Evolutionary conservation across 2,329 filamentous ascomycete species (phyloP).

Genomic region (Fonsecaea pugnacius): DNA sequence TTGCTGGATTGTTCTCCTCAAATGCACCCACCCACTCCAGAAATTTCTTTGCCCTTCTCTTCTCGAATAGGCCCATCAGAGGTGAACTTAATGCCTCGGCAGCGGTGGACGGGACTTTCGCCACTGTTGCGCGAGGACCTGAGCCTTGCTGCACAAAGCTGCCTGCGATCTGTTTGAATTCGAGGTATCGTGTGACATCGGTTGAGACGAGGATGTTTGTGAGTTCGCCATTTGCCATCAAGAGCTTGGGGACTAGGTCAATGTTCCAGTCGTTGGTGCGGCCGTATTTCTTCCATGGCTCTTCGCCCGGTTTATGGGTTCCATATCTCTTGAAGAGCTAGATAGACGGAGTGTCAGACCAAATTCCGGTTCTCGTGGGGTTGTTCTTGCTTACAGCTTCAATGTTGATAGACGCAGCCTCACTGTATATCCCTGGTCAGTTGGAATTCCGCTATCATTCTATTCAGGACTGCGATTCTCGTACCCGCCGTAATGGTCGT

Average conservation of each 20-base stretch:
- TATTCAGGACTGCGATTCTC: conserved; percentile 45
- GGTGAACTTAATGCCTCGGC: conserved; percentile 87
- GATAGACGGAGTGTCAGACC: conserved; percentile 39
- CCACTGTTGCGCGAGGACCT: conserved; percentile 83
- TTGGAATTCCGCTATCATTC: conserved; percentile 1
- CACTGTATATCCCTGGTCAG: conserved; percentile 57
- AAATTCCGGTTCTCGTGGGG: background rate
- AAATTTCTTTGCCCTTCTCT: conserved; percentile 94
- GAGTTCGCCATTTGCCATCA: conserved; percentile 98
- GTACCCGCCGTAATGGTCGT: conserved; percentile 97
- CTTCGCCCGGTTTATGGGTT: conserved; percentile 75
- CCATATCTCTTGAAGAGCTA: conserved; percentile 97
- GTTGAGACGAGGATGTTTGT: conserved; percentile 98
- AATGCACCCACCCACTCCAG: conserved; percentile 93
- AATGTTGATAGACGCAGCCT: conserved; percentile 95
- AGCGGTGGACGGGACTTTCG: conserved; percentile 95
- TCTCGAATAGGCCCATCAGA: conserved; percentile 97
- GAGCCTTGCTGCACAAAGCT: conserved; percentile 93
- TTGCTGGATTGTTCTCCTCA: conserved; percentile 76
- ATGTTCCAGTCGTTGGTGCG: conserved; percentile 99
- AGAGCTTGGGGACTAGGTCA: conserved; percentile 94
- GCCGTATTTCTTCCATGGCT: conserved; percentile 98
- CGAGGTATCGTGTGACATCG: conserved; percentile 84
- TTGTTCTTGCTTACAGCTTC: conserved; percentile 69
- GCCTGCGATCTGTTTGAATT: conserved; percentile 93